Percentiles rank a stretch among this genome's conserved stretches.
Conservation (phyloP, 225 moss, liverwort and hornwort species). For the Sphagnum tenellum region DNA sequence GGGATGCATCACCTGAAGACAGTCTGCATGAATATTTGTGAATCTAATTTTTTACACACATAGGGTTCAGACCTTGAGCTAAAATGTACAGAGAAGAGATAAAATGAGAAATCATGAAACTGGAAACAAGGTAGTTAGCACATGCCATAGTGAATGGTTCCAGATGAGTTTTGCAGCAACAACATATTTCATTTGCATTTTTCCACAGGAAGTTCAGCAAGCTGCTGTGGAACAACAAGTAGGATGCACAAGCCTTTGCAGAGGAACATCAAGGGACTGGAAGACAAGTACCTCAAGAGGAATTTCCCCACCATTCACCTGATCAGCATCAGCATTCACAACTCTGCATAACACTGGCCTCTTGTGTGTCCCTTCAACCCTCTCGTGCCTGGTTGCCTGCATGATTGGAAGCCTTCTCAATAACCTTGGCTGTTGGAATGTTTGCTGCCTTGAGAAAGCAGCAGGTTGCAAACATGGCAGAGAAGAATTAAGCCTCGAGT, state of each 20-base stretch:
- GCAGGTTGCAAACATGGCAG: constrained; percentile 7
- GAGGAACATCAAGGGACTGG: neutral
- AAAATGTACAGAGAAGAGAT: neutral
- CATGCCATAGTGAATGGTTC: too few species aligned
- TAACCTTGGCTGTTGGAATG: constrained; percentile 13
- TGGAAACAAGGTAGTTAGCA: neutral
- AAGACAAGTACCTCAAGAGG: constrained; percentile 19
- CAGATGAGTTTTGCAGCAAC: too few species aligned
- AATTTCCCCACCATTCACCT: constrained; percentile 6
- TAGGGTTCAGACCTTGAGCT: neutral
- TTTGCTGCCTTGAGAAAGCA: constrained; percentile 4
- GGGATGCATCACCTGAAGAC: too few species aligned
- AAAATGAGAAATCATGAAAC: neutral
- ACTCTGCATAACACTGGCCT: constrained; percentile 4
- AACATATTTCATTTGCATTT: neutral
- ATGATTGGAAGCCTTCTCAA: constrained; percentile 28
- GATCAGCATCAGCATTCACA: constrained; percentile 15
- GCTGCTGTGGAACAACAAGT: neutral
- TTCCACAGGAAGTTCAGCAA: neutral
- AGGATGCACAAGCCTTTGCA: neutral
- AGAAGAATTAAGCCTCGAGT: constrained; percentile 11
- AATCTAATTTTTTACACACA: too few species aligned
- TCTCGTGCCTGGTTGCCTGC: constrained; percentile 15
- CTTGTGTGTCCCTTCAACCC: constrained; percentile 13
- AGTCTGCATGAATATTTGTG: neutral